Base-by-base conservation (phyloP, 1,139 yeast genomes). In the Yamadazyma atlantica region DNA sequence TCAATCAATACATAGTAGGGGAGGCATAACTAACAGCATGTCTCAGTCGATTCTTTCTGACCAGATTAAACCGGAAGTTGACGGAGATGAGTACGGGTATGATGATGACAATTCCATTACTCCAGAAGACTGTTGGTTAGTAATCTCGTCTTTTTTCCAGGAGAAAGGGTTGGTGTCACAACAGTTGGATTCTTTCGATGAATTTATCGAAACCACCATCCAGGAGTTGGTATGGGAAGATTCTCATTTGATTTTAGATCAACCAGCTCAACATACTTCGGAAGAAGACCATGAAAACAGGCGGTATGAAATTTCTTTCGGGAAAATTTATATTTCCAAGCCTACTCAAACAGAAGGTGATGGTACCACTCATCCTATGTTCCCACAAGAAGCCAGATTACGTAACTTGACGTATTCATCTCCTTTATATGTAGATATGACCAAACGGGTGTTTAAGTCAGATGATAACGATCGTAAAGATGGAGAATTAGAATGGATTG, bases 311-410 rank as follows among this genome's bases (percentile, higher is more conserved):
- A 92, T 94, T 57, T 82, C 90, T 21, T 94, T 94, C 66, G 99
- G 98, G 48, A 94, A 92, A 63, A 92, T 94, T 55, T 94, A 87
- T 63, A 81, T 94, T 51, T 89, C 97, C 29, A 87, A 92, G 55
- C 98, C 99, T 29, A 88, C 96, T 36, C 96, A 92, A 79, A 94
- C 97, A 15, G 99, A 94, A 69, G 96, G 97, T 23, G 99, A 94
- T 67, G 99, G 99, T 69, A 89, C 96, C 23, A 90, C 97, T n/a
- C 94, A 89, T 55, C 95, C 96, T 13, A 82, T 94, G 85, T 87
- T 87, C 61, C 98, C 99, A 9, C 98, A 94, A 64, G 99, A 94
- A 63, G 98, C 98, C 7, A 78, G 99, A 54, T 75, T 92, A 49
- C 82, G 99, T 66, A 92, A 92, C 60, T 75, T 94, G 65, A 94